Evolutionary conservation across 768 basidiomycete species (phyloP).

Genomic region (Xerocomus spinulosus): DNA sequence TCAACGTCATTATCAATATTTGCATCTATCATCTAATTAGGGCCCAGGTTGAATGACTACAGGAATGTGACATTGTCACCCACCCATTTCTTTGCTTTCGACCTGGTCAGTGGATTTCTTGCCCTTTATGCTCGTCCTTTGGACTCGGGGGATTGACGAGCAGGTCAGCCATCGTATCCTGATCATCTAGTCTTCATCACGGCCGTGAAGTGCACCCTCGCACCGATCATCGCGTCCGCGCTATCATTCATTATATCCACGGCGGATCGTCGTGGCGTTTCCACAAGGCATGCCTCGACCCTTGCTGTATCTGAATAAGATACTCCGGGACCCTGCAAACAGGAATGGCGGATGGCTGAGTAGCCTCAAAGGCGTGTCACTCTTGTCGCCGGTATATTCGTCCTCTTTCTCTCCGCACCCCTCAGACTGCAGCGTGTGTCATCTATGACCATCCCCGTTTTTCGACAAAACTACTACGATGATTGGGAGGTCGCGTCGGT

Average conservation of each 20-base stretch:
- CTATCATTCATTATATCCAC: constrained; percentile 16
- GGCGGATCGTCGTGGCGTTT: constrained; percentile 22
- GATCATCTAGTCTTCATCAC: constrained; percentile 5
- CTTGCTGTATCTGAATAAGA: constrained; percentile 25
- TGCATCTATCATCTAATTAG: constrained; percentile 1
- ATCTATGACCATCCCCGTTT: constrained; percentile 25
- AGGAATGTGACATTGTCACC: background rate
- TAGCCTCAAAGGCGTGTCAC: background rate
- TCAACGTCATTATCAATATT: constrained; percentile 18
- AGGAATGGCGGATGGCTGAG: background rate
- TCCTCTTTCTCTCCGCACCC: background rate
- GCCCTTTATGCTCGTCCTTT: background rate
- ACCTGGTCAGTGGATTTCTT: background rate
- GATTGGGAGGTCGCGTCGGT: constrained; percentile 30
- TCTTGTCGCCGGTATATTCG: background rate
- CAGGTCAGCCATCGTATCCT: background rate
- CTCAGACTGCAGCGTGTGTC: background rate
- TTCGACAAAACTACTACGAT: constrained; percentile 22
- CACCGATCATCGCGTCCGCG: constrained; percentile 6
- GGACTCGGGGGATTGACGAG: background rate
- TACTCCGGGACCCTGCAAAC: background rate
- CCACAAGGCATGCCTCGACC: constrained; percentile 23
- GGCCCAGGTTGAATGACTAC: background rate
- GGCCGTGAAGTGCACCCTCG: constrained; percentile 9
- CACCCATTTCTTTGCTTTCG: background rate